A percentile compares a stretch with the other conserved stretches of the same genome.
These are phyloP conservation scores for Malassezia caprae DNA, from an alignment of 1,284 basidiomycete species.

Conservation along the genomic window DNA sequence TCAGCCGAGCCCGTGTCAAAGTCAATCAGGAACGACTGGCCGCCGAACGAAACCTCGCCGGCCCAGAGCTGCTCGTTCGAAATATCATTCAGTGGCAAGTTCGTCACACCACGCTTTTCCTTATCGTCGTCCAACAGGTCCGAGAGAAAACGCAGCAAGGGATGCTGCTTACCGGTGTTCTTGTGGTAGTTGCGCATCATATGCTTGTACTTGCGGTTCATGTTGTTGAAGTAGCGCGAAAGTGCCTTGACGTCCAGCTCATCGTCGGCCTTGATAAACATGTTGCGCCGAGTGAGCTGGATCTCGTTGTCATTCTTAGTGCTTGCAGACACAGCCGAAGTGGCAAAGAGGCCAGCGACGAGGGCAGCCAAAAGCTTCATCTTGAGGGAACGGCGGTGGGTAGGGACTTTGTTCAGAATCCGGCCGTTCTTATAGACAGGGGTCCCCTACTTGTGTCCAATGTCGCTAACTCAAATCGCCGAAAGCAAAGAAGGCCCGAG, in stretches of 20 bases:
- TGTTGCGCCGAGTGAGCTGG: background rate
- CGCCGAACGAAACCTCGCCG: conserved; percentile 34
- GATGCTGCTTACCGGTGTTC: conserved; percentile 36
- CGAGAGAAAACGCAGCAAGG: conserved; percentile 20
- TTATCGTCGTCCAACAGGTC: conserved; percentile 18
- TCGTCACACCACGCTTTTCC: conserved; percentile 26
- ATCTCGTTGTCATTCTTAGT: background rate
- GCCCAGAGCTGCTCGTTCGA: conserved; percentile 34
- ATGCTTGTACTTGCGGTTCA: conserved; percentile 11
- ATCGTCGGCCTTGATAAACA: background rate
- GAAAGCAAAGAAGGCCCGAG: background rate
- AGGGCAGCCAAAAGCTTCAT: conserved; percentile 3
- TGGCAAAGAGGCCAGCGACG: conserved; percentile 7
- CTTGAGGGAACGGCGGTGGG: background rate
- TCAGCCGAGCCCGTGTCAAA: conserved; percentile 46
- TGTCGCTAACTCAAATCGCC: background rate
- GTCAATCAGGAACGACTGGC: conserved; percentile 34
- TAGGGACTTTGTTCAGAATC: background rate
- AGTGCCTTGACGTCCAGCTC: conserved; percentile 12
- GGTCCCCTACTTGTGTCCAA: background rate
- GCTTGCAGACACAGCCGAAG: background rate
- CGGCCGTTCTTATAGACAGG: background rate
- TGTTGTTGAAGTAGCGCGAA: background rate
- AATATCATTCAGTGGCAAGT: conserved; percentile 30
- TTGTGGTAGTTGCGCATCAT: conserved; percentile 24